phyloP scores from a whole-genome alignment of 768 basidiomycete species.

The Lanmaoa pseudosensibilis region DNA sequence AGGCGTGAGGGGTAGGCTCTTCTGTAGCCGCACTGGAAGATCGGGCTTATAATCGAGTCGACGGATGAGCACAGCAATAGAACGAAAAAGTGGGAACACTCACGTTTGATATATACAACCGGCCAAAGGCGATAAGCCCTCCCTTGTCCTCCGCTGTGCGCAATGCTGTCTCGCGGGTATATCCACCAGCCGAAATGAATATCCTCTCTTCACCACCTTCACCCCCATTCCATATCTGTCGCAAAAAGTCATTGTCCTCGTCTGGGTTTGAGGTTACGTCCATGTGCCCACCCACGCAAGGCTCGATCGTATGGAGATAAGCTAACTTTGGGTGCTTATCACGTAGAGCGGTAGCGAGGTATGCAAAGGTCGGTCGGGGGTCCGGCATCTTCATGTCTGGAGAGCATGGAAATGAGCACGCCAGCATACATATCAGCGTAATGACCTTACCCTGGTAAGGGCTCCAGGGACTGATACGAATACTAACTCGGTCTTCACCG shows the following conservation, averaged over 20 bases:
- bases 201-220: conserved; percentile 29
- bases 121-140: conserved; percentile 33
- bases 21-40: conserved; percentile 30
- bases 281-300: conserved; percentile 24
- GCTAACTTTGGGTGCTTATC: conserved; percentile 37
- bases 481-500: conserved; percentile 52
- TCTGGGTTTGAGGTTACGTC: background rate
- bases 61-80: background rate
- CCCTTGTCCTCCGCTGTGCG: conserved; percentile 33
- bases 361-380: conserved; percentile 53
- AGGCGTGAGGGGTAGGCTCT: conserved; percentile 20
- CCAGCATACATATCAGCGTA: background rate
- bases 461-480: conserved; percentile 61
- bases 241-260: conserved; percentile 44
- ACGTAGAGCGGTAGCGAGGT: conserved; percentile 45
- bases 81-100: conserved; percentile 8
- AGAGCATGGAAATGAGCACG: background rate
- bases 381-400: conserved; percentile 54
- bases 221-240: conserved; percentile 41
- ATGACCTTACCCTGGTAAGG: conserved; percentile 36
- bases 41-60: conserved; percentile 25
- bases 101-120: conserved; percentile 41
- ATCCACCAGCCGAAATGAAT: conserved; percentile 46
- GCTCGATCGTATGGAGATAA: conserved; percentile 54
- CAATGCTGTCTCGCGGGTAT: conserved; percentile 42